Base-by-base conservation (phyloP, 805 yeast genomes). In the Yarrowia sp. region DNA sequence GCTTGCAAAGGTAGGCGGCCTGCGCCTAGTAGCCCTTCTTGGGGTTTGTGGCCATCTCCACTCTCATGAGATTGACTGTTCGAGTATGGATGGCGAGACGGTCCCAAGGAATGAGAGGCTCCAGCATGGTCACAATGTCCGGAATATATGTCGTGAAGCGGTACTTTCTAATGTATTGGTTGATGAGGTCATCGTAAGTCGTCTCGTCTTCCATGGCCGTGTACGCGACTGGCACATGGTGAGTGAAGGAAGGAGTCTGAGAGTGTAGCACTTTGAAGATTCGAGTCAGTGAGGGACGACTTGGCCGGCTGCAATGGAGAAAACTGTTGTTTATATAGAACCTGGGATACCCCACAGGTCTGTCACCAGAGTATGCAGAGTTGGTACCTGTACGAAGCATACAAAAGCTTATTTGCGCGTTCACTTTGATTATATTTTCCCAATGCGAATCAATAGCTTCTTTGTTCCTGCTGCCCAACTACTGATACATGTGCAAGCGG, bases 121-220 rank as follows among this genome's bases (percentile, higher is more conserved):
- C 61, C 46, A 54, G 11, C 61, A 54, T 54, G 61, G 61, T 54
- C 22, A 54, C 61, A 38, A 54, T 54, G 35, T 54, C 61, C 14
- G 61, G 35, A n/a, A 54, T 54, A 41, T 54, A 54, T 6, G 61
- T 54, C 22, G 61, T 54, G 46, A 54, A 54, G 33, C 61, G 38
- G 61, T 54, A 54, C 46, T 54, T 54, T 24, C 26, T n/a, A 38
- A 54, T 54, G 61, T 54, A 54, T 19, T 36, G 46, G 46, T 54
- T 54, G 61, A 54, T 54, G 14, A 54, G 33, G 46, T 54, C 61
- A 17, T 54, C 61, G 22, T 38, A 54, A 22, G 61, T 52, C 22
- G 59, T 54, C 33, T 36, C 61, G 11, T 54, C 61, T 6, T 54
- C 36, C 58, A 35, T 51, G 58, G 41, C 56, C 40, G 40, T 21